These are phyloP conservation scores for Paramecium tetraurelia DNA, from an alignment of 73 alveolate species.

Conservation along the genomic window DNA sequence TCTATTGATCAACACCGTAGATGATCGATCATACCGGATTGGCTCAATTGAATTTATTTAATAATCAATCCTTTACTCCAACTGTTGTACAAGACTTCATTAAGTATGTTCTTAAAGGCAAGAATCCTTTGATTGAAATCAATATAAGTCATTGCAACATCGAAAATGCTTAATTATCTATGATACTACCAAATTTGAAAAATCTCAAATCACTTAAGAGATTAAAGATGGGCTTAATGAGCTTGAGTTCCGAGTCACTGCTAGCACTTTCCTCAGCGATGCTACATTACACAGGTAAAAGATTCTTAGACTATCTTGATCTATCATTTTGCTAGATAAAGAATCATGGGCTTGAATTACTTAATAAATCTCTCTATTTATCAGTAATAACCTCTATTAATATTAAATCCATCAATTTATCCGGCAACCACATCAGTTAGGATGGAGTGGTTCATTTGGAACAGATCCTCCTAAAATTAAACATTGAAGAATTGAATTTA, in stretches of 20 bases:
- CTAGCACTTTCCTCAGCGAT: background rate
- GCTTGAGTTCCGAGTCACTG: background rate
- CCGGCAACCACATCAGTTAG: background rate
- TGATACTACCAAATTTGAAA: background rate
- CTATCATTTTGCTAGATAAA: background rate
- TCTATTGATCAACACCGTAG: background rate
- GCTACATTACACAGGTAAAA: conserved; percentile 11
- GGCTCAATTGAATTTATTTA: background rate
- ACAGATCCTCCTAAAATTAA: background rate
- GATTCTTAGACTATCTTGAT: background rate
- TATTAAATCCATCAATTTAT: background rate
- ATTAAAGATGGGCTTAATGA: background rate
- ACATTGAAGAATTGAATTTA: background rate
- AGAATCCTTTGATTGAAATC: background rate
- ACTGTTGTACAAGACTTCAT: conserved; percentile 10
- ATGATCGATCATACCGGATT: conserved; percentile 47
- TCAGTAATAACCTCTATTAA: conserved; percentile 5
- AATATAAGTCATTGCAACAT: conserved; percentile 20
- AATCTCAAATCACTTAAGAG: background rate
- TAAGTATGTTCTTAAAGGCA: conserved; percentile 35
- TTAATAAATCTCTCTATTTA: background rate
- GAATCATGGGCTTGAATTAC: background rate
- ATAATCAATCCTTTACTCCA: conserved; percentile 16
- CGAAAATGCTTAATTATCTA: background rate
- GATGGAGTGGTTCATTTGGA: conserved; percentile 1